phyloP scores from a whole-genome alignment of 495 filamentous ascomycete genomes.

The Penicillium dipodomyicola region DNA sequence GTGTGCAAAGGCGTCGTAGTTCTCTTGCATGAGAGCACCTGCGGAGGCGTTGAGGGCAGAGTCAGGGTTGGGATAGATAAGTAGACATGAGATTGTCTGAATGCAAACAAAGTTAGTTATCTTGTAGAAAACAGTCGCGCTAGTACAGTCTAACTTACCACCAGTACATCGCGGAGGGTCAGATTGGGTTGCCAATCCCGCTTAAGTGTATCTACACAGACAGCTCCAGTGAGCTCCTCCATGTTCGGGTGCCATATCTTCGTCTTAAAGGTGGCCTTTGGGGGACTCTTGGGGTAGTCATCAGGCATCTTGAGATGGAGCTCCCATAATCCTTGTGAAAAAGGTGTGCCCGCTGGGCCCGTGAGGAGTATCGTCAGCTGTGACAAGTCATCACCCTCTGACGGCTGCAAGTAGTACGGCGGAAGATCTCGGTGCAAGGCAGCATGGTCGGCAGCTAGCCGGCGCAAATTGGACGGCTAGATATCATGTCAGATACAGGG shows the following conservation, averaged over 20 bases:
- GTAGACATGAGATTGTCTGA: conserved; percentile 65
- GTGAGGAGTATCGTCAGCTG: conserved; percentile 58
- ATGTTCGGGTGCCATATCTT: conserved; percentile 74
- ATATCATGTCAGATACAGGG: conserved; percentile 15
- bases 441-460: conserved; percentile 65
- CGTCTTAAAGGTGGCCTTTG: conserved; percentile 65
- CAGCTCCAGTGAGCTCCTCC: conserved; percentile 61
- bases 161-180: conserved; percentile 61
- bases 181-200: conserved; percentile 62
- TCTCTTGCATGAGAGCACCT: conserved; percentile 59
- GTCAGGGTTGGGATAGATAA: conserved; percentile 72
- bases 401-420: conserved; percentile 65
- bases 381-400: conserved; percentile 57
- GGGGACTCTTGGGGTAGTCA: conserved; percentile 62
- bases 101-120: conserved; percentile 3
- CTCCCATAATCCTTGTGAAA: conserved; percentile 57
- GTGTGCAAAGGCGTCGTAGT: conserved; percentile 58
- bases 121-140: background rate
- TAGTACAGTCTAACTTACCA: conserved; percentile 39
- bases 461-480: conserved; percentile 53
- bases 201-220: conserved; percentile 73
- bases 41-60: conserved; percentile 67
- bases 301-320: conserved; percentile 62
- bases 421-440: conserved; percentile 58
- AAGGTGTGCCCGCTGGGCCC: conserved; percentile 65